Evolutionary conservation across 192 early-diverging fungal species (phyloP), one percentile per base, ranked within the genome.

Genomic region (Gryganskiella cystojenkinii): DNA sequence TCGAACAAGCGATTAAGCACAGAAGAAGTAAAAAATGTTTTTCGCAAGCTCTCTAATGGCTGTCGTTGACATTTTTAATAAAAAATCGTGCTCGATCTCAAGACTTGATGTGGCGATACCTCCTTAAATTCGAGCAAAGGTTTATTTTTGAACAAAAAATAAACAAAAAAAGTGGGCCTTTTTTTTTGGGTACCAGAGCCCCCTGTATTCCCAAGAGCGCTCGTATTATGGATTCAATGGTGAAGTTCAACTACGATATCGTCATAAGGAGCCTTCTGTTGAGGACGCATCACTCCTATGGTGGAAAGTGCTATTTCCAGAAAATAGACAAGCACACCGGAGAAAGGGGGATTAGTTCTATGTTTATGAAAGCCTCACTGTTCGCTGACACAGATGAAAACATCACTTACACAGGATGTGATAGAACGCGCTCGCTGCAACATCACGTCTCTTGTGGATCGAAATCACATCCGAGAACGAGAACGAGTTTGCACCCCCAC

Each of bases 381-480:
- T n/a, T n/a, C n/a, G n/a, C n/a, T n/a, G n/a, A n/a, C n/a, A 35
- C 28, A 19, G 22, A 20, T 10, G 6, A 13, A 20, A 47, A 33
- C 10, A 25, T 1, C 0, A 24, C 56, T 60, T 53, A 65, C 70
- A 40, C 28, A 72, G 49, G 15, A 72, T 45, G 31, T 72, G 70
- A 49, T 72, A 65, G 56, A 72, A 72, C 11, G 70, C 70, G 8
- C 56, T n/a, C 2, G 70, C 70, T 2, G 62, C 61, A 60, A 72
- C 70, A 24, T 65, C 56, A 3, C 61, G 56, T 19, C 62, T 54
- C 2, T 49, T 46, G n/a, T 59, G 70, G 10, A 20, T 9, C 0
- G 62, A 37, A 4, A 65, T 27, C 6, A 72, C 22, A 13, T 64
- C 70, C 20, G 25, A 9, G 56, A 73, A 54, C 22, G 42, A 59